Evolutionary conservation across 2,329 filamentous ascomycete genomes (phyloP).

Genomic region (Colletotrichum sp.): DNA sequence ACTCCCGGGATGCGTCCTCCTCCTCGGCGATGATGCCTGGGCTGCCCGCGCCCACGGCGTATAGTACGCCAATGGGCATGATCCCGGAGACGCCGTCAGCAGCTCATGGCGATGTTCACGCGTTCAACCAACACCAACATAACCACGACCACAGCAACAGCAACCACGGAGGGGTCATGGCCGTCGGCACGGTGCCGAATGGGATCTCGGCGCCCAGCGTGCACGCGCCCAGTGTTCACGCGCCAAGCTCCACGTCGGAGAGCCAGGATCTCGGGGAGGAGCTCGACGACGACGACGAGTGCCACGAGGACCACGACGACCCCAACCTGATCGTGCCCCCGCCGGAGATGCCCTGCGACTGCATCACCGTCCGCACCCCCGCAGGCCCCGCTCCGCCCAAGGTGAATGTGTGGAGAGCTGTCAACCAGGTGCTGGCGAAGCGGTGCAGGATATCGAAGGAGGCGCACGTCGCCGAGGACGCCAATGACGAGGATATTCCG

Average conservation of each 20-base stretch:
- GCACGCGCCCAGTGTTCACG: neutral
- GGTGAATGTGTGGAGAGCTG: conserved; percentile 29
- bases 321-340: conserved; percentile 3
- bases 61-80: neutral
- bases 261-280: conserved; percentile 6
- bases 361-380: neutral
- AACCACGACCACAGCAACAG: neutral
- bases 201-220: neutral
- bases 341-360: neutral
- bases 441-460: conserved; percentile 14
- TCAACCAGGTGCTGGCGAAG: conserved; percentile 26
- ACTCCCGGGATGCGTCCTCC: neutral
- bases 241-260: conserved; percentile 4
- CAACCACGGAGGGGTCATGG: neutral
- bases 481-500: conserved; percentile 27
- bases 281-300: neutral
- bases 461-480: conserved; percentile 23
- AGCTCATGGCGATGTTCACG: neutral
- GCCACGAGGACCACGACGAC: neutral
- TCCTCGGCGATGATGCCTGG: neutral
- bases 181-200: neutral
- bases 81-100: neutral
- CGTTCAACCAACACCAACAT: neutral
- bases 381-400: neutral
- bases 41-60: neutral